Evolutionary conservation across 2,329 filamentous ascomycete genomes (phyloP), one percentile per base, ranked within the genome.

Genomic region (Verticillium klebahnii): DNA sequence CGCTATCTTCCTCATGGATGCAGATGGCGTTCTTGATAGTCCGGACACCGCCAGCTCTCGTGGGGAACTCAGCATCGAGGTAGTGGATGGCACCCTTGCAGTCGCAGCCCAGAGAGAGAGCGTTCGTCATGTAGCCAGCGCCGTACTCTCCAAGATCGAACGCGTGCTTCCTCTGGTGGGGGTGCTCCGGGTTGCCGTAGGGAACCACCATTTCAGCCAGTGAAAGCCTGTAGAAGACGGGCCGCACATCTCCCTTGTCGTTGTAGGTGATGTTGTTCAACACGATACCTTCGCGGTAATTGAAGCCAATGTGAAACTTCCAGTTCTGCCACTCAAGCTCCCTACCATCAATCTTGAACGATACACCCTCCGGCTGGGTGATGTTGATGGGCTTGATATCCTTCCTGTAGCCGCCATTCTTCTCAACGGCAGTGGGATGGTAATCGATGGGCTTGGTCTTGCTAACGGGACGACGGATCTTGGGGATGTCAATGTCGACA

Each of bases 141-240:
- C 91, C 91, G 68, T 92, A 92, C 73, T 93, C 90, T 63, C 90
- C 90, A 1, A 93, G 81, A 73, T 93, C 90, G 67, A 93, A 92
- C 8, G 90, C 90, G 70, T 93, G 89, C 71, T 94, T 94, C 60
- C 90, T 82, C 68, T 93, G 90, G 73, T 93, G 91, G 19, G 90
- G 91, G 66, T 88, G 86, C 67, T 93, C 90, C 0, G 91, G 91
- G 70, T 92, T 91, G 56, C 90, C 91, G 67, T 93, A 96, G 0
- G 93, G 93, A 1, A 96, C 92, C 0, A 96, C 92, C 93, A 97
- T 97, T 78, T 97, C 93, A 0, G 91, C 90, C 0, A 97, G 82
- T 0, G 92, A 97, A 8, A 97, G 81, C 57, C 93, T 86, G 83
- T 95, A 97, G 77, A 97, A 96, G 39, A 96, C 82, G 1, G 91